Conservation (phyloP, 805 yeast species). For the Nakazawaea ambrosiae region DNA sequence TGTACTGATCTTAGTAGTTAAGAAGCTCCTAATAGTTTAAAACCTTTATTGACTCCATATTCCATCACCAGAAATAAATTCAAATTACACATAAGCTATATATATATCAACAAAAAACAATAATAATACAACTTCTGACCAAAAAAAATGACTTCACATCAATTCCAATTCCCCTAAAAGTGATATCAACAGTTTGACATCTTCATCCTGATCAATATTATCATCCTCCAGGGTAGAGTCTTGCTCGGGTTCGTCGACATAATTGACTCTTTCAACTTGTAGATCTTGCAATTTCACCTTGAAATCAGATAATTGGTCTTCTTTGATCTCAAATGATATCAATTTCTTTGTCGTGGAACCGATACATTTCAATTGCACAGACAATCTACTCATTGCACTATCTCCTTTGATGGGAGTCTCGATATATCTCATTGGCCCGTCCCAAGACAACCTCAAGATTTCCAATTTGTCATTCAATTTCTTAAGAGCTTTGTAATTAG, state of each 20-base stretch:
- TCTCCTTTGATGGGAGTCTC: too few species aligned
- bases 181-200: too few species aligned
- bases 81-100: too few species aligned
- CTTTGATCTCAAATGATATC: not conserved
- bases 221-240: not conserved
- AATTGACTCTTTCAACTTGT: not conserved
- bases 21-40: not conserved
- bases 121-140: too few species aligned
- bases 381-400: too few species aligned
- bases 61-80: too few species aligned
- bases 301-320: not conserved
- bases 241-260: not conserved
- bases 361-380: not conserved
- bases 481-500: slow-evolving; percentile 1
- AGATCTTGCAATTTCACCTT: not conserved
- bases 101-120: too few species aligned
- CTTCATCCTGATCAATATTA: too few species aligned
- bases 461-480: slow-evolving; percentile 1
- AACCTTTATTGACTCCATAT: not conserved
- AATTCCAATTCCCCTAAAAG: too few species aligned
- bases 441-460: slow-evolving; percentile 1
- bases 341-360: not conserved
- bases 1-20: too few species aligned
- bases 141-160: too few species aligned
- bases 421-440: slow-evolving; percentile 2